Conservation (phyloP, 176 grass and related monocot genomes). For the Raddia distichophylla region DNA sequence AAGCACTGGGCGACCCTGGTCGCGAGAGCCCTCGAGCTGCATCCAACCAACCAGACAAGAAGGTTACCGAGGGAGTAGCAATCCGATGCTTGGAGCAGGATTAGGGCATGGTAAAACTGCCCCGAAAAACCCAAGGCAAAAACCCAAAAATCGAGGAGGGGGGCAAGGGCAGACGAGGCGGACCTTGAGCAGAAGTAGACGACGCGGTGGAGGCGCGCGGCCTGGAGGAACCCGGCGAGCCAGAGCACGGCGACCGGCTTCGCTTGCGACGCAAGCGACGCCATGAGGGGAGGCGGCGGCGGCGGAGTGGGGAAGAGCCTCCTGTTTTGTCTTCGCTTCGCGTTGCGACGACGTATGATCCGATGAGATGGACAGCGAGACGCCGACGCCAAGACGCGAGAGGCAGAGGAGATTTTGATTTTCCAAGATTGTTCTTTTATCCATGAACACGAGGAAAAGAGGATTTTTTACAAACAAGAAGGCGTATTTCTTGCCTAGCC, state of each 20-base stretch:
- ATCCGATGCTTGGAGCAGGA: not conserved
- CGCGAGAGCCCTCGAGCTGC: slow-evolving; percentile 67
- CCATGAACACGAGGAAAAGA: not conserved
- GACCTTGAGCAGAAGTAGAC: slow-evolving; percentile 79
- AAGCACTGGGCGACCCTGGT: slow-evolving; percentile 89
- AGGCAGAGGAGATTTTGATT: no score
- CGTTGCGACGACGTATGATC: slow-evolving; percentile 12
- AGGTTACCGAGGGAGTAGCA: slow-evolving; percentile 9
- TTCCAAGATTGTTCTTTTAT: not conserved
- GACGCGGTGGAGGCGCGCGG: slow-evolving; percentile 71
- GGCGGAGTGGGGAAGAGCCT: slow-evolving; percentile 14
- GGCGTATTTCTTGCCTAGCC: no score
- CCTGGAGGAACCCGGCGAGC: slow-evolving; percentile 86
- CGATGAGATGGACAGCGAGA: not conserved
- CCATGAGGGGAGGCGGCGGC: slow-evolving; percentile 35
- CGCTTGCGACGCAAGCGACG: slow-evolving; percentile 64
- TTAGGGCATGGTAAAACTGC: not conserved
- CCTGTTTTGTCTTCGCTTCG: not conserved
- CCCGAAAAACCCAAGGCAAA: not conserved
- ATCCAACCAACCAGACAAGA: slow-evolving; percentile 14
- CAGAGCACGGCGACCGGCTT: slow-evolving; percentile 66
- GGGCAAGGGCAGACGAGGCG: not conserved
- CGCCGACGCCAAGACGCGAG: no score
- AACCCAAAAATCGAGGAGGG: not conserved
- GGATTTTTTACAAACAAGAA: not conserved